Conservation (phyloP, 2,329 filamentous ascomycete species). For the Alternaria arbusti region DNA sequence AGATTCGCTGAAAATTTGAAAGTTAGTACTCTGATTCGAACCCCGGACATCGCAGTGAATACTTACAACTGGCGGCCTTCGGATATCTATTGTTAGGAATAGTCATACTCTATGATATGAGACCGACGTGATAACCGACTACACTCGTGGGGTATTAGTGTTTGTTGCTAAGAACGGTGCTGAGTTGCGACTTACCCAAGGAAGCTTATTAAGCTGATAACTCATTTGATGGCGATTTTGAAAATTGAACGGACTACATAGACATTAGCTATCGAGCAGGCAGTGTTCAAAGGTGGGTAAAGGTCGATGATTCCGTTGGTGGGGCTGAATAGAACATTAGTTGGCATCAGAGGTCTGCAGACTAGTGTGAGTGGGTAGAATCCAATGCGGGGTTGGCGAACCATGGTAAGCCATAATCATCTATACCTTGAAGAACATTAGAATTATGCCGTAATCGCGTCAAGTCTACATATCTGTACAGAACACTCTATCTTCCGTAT, state of each 20-base stretch:
- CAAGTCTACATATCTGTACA: constrained; percentile 11
- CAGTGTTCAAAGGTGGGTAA: neutral
- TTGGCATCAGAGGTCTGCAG: neutral
- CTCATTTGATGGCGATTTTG: constrained; percentile 3
- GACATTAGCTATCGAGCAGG: neutral
- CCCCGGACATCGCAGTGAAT: no score
- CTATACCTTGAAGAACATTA: constrained; percentile 3
- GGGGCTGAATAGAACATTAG: neutral
- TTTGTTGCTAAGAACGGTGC: neutral
- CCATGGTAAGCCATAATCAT: neutral
- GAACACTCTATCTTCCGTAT: neutral
- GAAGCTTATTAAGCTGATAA: constrained; percentile 2
- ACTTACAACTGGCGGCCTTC: constrained; percentile 41
- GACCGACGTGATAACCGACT: constrained; percentile 49
- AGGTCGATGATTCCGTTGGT: neutral
- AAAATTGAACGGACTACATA: neutral
- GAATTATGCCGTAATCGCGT: constrained; percentile 12
- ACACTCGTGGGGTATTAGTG: constrained; percentile 23
- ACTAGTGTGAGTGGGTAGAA: neutral
- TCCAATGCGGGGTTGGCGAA: neutral
- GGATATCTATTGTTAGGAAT: constrained; percentile 34
- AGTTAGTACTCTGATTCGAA: no score
- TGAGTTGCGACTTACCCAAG: neutral
- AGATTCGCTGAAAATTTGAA: constrained; percentile 27
- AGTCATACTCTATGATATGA: constrained; percentile 43